Evolutionary conservation across 2,329 filamentous ascomycete genomes (phyloP), one percentile per base, ranked within the genome.

Genomic region (Phoma sp.): DNA sequence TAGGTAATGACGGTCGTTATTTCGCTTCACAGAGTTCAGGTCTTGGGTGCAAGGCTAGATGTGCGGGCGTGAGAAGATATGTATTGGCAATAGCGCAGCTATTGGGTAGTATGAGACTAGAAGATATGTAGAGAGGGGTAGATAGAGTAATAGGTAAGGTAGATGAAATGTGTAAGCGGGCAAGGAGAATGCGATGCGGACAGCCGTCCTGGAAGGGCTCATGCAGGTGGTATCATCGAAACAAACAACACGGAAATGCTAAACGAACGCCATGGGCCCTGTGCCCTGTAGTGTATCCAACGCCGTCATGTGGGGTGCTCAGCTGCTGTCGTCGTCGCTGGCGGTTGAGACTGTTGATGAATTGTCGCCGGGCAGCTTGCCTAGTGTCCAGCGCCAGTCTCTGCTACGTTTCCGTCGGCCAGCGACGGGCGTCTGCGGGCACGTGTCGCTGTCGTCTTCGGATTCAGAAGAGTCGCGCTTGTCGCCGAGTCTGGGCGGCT

Each of bases 351-450:
- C 64, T 17, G 62, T 41, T n/a, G 64, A 65, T 39, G 63, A 65
- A 61, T 57, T 61, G 32, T 45, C 44, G 4, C 56, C 58, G 4
- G 70, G 62, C 22, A 82, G 58, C 10, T 82, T 78, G 1, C 79
- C 82, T 10, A 86, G 69, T 1, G 84, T 86, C 84, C 84, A 86
- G 41, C 78, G 75, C 84, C 84, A 86, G 62, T 84, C 79, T 19
- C 83, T 71, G 24, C 79, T 79, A 35, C 81, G 77, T 67, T 85
- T 85, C 56, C 75, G 76, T 22, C 82, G 80, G 15, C 80, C 78
- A 19, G 82, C 81, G 15, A 82, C 77, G 4, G 83, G 83, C 3
- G 82, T 85, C 45, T 80, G 77, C 0, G 82, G 82, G 60, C 74
- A 78, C 2, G 78, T 79, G 39, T 80, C 77, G 59, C 79, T 80